Evolutionary conservation across 495 filamentous ascomycete species (phyloP).

Genomic region (Corynascus novoguineensis): DNA sequence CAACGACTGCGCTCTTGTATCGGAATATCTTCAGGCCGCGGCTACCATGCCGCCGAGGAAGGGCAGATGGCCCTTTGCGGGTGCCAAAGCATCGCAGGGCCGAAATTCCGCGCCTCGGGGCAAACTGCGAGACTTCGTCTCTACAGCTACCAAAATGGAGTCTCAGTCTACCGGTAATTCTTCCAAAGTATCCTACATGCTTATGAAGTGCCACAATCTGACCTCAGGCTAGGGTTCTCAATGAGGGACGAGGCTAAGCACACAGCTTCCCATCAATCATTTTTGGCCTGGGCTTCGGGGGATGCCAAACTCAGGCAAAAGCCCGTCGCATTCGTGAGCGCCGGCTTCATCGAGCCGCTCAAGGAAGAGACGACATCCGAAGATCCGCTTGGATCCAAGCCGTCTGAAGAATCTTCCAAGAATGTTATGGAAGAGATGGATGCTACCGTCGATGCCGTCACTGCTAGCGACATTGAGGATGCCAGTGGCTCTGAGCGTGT

Average conservation of each 20-base stretch:
- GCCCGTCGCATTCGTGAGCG: constrained; percentile 70
- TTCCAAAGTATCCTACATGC: not conserved
- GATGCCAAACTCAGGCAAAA: constrained; percentile 43
- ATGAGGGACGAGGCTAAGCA: constrained; percentile 74
- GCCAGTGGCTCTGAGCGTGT: not conserved
- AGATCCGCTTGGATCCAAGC: not conserved
- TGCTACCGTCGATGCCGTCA: not conserved
- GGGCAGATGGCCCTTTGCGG: constrained; percentile 19
- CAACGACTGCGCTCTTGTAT: not conserved
- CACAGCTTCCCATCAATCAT: constrained; percentile 55
- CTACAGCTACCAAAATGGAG: not conserved
- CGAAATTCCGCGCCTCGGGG: constrained; percentile 7
- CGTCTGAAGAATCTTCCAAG: not conserved
- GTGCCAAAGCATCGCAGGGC: constrained; percentile 7
- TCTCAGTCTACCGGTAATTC: constrained; percentile 16
- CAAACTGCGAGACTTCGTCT: constrained; percentile 2
- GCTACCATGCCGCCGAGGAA: constrained; percentile 18
- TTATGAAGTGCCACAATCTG: constrained; percentile 10
- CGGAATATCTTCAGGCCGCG: not conserved
- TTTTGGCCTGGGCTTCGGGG: constrained; percentile 21
- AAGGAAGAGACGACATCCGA: constrained; percentile 21
- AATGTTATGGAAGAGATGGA: not conserved
- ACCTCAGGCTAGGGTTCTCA: constrained; percentile 43
- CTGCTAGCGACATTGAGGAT: not conserved
- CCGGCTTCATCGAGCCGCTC: constrained; percentile 53